Conservation (phyloP, 2,329 filamentous ascomycete genomes). For the Penicillium decumbens region DNA sequence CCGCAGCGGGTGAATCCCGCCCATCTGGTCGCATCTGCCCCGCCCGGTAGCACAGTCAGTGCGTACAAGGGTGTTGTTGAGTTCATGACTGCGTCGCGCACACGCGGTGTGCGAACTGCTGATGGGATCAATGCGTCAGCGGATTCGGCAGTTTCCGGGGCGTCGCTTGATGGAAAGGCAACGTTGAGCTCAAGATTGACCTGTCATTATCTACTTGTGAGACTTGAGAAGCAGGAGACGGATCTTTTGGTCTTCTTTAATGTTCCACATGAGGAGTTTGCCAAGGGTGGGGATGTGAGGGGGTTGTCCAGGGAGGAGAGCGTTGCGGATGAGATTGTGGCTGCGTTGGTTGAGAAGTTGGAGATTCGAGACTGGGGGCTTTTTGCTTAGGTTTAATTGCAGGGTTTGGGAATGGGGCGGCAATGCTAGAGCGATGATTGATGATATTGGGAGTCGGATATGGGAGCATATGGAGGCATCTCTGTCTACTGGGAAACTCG, state of each 20-base stretch:
- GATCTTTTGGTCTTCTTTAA: constrained; percentile 85
- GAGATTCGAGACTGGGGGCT: constrained; percentile 76
- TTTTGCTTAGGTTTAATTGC: constrained; percentile 47
- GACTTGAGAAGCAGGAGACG: constrained; percentile 68
- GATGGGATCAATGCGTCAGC: constrained; percentile 15
- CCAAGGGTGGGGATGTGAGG: constrained; percentile 63
- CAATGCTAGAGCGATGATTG: neutral
- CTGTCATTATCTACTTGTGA: constrained; percentile 70
- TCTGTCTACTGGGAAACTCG: neutral
- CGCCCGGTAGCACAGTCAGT: constrained; percentile 10
- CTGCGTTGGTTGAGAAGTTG: constrained; percentile 63
- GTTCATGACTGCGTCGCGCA: constrained; percentile 22
- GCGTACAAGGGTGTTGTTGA: constrained; percentile 30
- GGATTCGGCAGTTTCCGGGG: constrained; percentile 13
- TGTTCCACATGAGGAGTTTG: constrained; percentile 75
- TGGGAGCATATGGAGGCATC: neutral
- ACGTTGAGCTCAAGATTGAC: constrained; percentile 49
- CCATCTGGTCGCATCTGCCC: constrained; percentile 38
- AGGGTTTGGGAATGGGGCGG: neutral
- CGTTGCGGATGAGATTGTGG: constrained; percentile 32
- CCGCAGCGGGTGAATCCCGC: constrained; percentile 56
- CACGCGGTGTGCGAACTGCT: constrained; percentile 10
- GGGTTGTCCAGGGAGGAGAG: constrained; percentile 64
- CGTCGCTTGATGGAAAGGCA: constrained; percentile 15
- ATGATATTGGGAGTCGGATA: neutral